Base-by-base conservation (phyloP, 352 stramenopile species). In the Phytophthora multivora region DNA sequence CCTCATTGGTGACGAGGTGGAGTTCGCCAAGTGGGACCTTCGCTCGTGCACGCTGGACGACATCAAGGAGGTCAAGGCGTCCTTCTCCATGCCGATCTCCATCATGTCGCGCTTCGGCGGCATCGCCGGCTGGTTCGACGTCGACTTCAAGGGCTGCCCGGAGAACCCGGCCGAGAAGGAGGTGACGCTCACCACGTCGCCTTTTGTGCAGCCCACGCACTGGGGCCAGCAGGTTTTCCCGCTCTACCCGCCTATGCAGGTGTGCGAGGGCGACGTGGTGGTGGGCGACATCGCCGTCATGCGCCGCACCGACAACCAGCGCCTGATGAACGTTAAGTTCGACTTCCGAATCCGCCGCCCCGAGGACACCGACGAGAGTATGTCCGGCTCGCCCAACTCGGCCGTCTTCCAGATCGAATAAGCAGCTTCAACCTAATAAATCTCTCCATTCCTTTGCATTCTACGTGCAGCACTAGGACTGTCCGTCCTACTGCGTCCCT, bases 91-190 rank as follows among this genome's bases (percentile, higher is more conserved):
- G 54, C 68, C 75, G 33, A 83, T 98, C 60, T 90, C 77, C 45
- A 95, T 80, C 28, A 98, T 96, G 73, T 79, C 84, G 19, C 88
- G 88, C 61, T 95, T 96, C 58, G 83, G 86, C 61, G 98, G 97
- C 52, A 97, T 99, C 66, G 97, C 97, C 15, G 96, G 97, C 51
- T 99, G 98, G 98, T 99, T 99, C 71, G 98, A 98, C 61, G 91
- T 98, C n/a, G 96, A 99, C 69, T 99, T 99, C 74, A 95, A 89
- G 59, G 97, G 97, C 38, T 91, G 71, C 53, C 54, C 63, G 1
- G 77, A 95, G 53, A 88, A 93, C 59, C 88, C 88, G 9, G 88
- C 84, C 18, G 12, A 78, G 60, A 88, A 85, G 63, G 68, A 86
- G 31, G 81, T 98, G 51, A 95, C 80, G 52, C 89, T 98, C 19